Evolutionary conservation across 805 yeast species (phyloP).

Genomic region (Sporopachydermia quercuum): DNA sequence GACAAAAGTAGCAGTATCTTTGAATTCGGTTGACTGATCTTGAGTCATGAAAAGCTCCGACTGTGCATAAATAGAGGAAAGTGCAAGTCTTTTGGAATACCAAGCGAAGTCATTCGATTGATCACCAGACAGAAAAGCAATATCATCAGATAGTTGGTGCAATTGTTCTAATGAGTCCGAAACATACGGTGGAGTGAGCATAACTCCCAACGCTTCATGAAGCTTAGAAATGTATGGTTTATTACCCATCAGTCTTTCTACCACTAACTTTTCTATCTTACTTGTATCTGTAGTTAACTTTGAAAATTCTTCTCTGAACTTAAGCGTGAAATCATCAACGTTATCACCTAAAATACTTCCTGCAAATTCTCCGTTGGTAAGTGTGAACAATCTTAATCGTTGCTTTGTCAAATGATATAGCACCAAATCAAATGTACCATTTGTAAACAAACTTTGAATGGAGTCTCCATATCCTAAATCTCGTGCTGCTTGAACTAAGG

Average conservation of each 20-base stretch:
- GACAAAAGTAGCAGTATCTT: conserved; percentile 50
- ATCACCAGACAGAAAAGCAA: conserved; percentile 70
- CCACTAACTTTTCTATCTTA: conserved; percentile 27
- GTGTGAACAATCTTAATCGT: conserved; percentile 23
- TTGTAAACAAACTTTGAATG: conserved; percentile 26
- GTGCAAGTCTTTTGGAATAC: conserved; percentile 74
- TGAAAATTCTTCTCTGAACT: conserved; percentile 25
- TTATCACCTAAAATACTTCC: conserved; percentile 15
- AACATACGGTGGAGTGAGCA: conserved; percentile 52
- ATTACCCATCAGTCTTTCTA: conserved; percentile 36
- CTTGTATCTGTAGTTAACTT: conserved; percentile 30
- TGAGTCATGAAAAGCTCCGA: conserved; percentile 70
- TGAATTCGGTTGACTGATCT: conserved; percentile 43
- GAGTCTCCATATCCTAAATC: conserved; percentile 35
- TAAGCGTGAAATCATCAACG: conserved; percentile 21
- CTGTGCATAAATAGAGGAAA: conserved; percentile 57
- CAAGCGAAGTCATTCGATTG: conserved; percentile 67
- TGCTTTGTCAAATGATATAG: conserved; percentile 39
- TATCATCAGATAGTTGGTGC: conserved; percentile 67
- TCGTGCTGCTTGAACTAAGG: conserved; percentile 35
- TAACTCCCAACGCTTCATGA: conserved; percentile 36
- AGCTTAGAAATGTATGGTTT: conserved; percentile 24
- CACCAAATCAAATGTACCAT: conserved; percentile 37
- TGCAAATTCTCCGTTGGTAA: conserved; percentile 19
- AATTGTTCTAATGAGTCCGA: conserved; percentile 47